Evolutionary conservation across 2,329 filamentous ascomycete species (phyloP).

Genomic region (Raffaelea deltoideospora): DNA sequence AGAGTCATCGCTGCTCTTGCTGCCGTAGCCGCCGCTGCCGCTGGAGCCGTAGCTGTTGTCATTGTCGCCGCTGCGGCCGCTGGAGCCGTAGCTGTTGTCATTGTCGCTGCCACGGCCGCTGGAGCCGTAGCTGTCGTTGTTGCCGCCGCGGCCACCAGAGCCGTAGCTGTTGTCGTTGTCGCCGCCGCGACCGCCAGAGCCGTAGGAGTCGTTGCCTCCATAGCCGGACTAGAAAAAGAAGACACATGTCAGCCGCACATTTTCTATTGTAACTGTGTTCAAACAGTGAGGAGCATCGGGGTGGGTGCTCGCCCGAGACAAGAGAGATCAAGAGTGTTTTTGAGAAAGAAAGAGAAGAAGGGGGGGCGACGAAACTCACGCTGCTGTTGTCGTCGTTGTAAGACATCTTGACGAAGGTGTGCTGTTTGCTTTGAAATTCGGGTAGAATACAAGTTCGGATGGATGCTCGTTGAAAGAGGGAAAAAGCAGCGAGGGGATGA

Average conservation of each 20-base stretch:
- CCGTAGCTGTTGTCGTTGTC: constrained; percentile 10
- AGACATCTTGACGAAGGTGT: constrained; percentile 23
- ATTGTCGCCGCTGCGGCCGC: constrained; percentile 9
- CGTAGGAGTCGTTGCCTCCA: constrained; percentile 9
- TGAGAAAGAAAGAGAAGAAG: neutral
- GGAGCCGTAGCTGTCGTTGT: constrained; percentile 10
- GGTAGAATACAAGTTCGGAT: no score
- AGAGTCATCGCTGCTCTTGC: constrained; percentile 1
- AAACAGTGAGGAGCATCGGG: no score
- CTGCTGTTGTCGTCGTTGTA: constrained; percentile 25
- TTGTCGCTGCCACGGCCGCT: constrained; percentile 9
- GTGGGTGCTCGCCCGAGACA: no score
- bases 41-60: constrained; percentile 10
- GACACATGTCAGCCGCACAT: no score
- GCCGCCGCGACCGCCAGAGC: constrained; percentile 9
- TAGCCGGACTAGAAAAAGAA: no score
- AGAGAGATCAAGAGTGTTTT: neutral
- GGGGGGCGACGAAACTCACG: constrained; percentile 4
- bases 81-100: constrained; percentile 10
- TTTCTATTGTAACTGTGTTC: no score
- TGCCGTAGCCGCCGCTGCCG: constrained; percentile 8
- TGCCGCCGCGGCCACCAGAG: constrained; percentile 9
- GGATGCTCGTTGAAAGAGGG: neutral
- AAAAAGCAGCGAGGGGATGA: neutral
- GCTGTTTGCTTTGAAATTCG: neutral